Evolutionary conservation across 768 basidiomycete genomes (phyloP), one percentile per base, ranked within the genome.

Genomic region (Lactifluus rugatus): DNA sequence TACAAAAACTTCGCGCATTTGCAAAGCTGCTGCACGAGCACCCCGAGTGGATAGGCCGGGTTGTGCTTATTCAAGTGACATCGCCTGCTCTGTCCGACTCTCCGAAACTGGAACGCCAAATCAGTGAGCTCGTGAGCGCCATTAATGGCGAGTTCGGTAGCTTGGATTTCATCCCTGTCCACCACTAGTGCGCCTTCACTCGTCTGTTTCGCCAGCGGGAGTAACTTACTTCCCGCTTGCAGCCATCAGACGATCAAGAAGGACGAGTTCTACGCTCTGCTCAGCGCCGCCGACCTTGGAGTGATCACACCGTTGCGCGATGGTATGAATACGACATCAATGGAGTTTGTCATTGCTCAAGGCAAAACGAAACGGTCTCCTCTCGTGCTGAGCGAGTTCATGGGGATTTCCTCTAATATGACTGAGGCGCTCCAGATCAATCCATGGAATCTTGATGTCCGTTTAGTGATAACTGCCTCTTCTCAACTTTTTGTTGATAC

Each of bases 261-360:
- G 71, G 93, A 98, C 72, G 95, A 99, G 70, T 99, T 96, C 71
- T 97, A 97, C 71, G 95, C 93, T 0, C 79, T 99, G 13, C 76
- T 99, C 37, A 85, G 84, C 55, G 94, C 91, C 3, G 94, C 95
- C 6, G 94, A 97, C 69, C 79, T 98, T 13, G 95, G 87, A 16
- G 85, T 98, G 42, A 95, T 97, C 70, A 97, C 95, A 0, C 92
- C 93, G 0, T 78, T 97, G 7, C 83, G 95, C 34, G 95, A 99
- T 68, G 96, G 95, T 6, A 98, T 98, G 96, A 99, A 99, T 77
- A 97, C 95, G 14, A 96, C 94, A 0, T 87, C 85, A 52, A 95
- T 96, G 93, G 95, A 98, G 72, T 97, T 94, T 70, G 88, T 95
- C 28, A 88, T 98, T 61, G 93, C 93, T 34, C 95, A 99, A 72